Percentiles rank a stretch among this genome's conserved stretches.
Evolutionary conservation across 164 flowering plant genomes (phyloP).

Genomic region (Pachysandra terminalis): DNA sequence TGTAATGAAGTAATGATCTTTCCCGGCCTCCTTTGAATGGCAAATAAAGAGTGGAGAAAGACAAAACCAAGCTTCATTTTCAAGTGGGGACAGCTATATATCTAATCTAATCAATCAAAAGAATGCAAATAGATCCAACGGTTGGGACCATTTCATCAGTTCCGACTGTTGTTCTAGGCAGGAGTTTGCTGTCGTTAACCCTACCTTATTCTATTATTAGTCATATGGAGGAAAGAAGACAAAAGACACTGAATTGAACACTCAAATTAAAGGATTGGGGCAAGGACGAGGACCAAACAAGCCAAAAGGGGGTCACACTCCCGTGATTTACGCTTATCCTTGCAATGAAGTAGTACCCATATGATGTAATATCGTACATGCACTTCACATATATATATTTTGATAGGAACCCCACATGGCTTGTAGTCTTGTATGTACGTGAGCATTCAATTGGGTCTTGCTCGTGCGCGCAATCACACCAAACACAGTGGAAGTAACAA

Average conservation of each 20-base stretch:
- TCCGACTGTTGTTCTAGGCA: too few species aligned
- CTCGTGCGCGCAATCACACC: background rate
- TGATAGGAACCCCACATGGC: background rate
- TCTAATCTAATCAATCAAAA: too few species aligned
- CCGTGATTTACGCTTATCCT: conserved; percentile 29
- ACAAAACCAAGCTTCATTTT: too few species aligned
- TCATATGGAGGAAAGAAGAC: too few species aligned
- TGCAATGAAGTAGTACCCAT: background rate
- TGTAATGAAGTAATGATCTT: too few species aligned
- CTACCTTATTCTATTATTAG: too few species aligned
- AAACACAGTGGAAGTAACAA: background rate
- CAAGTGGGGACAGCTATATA: too few species aligned
- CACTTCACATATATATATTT: background rate
- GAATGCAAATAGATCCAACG: too few species aligned
- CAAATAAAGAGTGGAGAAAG: too few species aligned
- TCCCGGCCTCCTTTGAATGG: too few species aligned
- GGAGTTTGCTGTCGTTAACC: too few species aligned
- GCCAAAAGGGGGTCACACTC: conserved; percentile 8
- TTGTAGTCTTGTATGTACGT: background rate
- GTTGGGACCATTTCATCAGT: too few species aligned
- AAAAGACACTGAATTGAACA: background rate
- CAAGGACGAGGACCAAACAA: background rate
- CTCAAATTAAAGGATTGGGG: background rate
- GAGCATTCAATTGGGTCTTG: background rate
- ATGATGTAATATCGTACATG: background rate